Percentiles rank a stretch among this genome's conserved stretches.
phyloP scores from a whole-genome alignment of 805 yeast genomes.

The Schizosaccharomyces octosporus region DNA sequence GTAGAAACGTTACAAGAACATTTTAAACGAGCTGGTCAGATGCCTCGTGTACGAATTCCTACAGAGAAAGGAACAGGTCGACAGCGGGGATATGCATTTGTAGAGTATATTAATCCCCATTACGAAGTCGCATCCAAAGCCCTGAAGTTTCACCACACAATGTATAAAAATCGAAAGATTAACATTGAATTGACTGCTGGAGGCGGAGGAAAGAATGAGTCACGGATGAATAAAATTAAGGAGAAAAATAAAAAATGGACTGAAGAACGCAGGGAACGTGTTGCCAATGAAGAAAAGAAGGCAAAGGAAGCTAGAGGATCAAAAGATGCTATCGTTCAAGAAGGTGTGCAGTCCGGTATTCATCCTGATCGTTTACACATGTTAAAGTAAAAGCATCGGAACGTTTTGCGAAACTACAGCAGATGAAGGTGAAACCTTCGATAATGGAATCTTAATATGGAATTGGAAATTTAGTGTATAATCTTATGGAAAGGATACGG shows the following conservation, averaged over 20 bases:
- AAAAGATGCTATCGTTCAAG: conserved; percentile 5
- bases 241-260: conserved; percentile 54
- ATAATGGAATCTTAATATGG: too few species aligned
- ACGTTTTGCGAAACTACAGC: too few species aligned
- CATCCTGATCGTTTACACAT: neutral
- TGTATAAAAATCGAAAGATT: conserved; percentile 46
- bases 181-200: conserved; percentile 94
- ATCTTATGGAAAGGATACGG: too few species aligned
- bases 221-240: conserved; percentile 34
- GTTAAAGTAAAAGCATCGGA: neutral
- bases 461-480: too few species aligned
- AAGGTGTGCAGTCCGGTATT: conserved; percentile 6
- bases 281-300: conserved; percentile 16
- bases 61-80: conserved; percentile 19
- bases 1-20: conserved; percentile 40
- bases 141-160: conserved; percentile 60
- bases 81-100: conserved; percentile 64
- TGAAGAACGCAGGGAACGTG: conserved; percentile 40
- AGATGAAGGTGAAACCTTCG: too few species aligned
- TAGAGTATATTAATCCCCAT: conserved; percentile 42
- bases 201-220: conserved; percentile 61
- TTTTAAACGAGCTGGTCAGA: conserved; percentile 39
- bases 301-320: conserved; percentile 18
- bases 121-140: conserved; percentile 46
- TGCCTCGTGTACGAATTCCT: conserved; percentile 56